Evolutionary conservation across 345 rosid genomes (phyloP).

Genomic region (Citrus mangshanensis): DNA sequence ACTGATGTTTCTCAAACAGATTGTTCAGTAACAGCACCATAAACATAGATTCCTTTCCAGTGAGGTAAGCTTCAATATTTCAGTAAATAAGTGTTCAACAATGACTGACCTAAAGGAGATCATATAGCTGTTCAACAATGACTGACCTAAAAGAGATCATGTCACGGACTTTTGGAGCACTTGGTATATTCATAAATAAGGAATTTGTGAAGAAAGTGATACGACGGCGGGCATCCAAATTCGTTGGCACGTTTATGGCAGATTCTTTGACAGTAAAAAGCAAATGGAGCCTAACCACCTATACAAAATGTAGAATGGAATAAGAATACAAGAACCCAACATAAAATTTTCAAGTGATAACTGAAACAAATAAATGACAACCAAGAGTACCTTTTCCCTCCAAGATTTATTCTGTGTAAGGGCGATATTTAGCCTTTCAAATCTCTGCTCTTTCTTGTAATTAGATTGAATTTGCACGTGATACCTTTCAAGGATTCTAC

Average conservation of each 20-base stretch:
- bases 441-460: constrained; percentile 58
- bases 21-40: neutral
- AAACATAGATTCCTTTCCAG: neutral
- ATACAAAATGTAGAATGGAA: constrained; percentile 8
- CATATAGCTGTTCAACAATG: neutral
- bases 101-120: neutral
- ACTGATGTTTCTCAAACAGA: neutral
- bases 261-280: constrained; percentile 95
- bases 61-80: constrained; percentile 6
- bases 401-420: constrained; percentile 27
- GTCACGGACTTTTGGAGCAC: constrained; percentile 80
- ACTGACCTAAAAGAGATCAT: constrained; percentile 90
- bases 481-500: constrained; percentile 58
- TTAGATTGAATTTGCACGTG: constrained; percentile 18
- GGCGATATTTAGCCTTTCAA: constrained; percentile 54
- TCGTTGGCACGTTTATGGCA: constrained; percentile 88
- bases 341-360: constrained; percentile 3
- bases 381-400: constrained; percentile 71
- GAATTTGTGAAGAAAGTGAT: constrained; percentile 98
- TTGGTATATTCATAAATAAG: constrained; percentile 90
- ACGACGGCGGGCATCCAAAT: constrained; percentile 97
- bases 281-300: constrained; percentile 76
- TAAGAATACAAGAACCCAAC: constrained; percentile 8
- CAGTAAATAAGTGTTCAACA: neutral
- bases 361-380: neutral